A percentile compares a stretch with the other conserved stretches of the same genome.
These are phyloP conservation scores for Yarrowia keelungensis DNA, from an alignment of 805 yeast species.

Conservation along the genomic window DNA sequence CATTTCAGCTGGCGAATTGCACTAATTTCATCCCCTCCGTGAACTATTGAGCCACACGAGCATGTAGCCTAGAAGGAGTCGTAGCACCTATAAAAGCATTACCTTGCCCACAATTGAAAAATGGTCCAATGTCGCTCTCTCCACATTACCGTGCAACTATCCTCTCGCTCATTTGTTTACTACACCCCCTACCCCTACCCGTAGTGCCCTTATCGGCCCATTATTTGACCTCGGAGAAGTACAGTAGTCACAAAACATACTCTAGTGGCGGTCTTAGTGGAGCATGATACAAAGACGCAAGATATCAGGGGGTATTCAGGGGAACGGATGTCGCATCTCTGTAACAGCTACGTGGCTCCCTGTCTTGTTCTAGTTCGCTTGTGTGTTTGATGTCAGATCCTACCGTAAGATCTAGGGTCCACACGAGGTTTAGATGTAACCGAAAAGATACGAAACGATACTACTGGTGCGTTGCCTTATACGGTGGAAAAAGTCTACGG, in stretches of 20 bases:
- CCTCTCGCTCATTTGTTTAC: not conserved
- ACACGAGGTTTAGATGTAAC: too few species aligned
- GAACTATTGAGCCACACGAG: too few species aligned
- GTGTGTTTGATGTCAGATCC: too few species aligned
- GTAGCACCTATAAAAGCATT: too few species aligned
- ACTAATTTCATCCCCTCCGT: too few species aligned
- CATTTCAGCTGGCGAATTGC: too few species aligned
- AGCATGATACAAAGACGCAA: not conserved
- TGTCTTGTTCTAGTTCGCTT: too few species aligned
- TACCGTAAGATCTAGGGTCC: too few species aligned
- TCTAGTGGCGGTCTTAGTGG: not conserved
- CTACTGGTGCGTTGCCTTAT: too few species aligned
- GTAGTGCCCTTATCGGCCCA: constrained; percentile 2
- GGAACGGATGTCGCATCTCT: not conserved
- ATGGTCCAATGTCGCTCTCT: not conserved
- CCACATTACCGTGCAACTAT: not conserved
- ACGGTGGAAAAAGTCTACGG: not conserved
- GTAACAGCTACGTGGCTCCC: not conserved
- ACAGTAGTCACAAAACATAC: not conserved
- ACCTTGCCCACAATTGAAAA: not conserved
- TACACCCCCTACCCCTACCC: not conserved
- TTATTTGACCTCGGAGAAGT: not conserved
- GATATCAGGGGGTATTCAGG: not conserved
- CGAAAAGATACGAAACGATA: too few species aligned
- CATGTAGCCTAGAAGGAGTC: too few species aligned